Evolutionary conservation across 495 filamentous ascomycete species (phyloP), one percentile per base, ranked within the genome.

Genomic region (Neurospora sp.): DNA sequence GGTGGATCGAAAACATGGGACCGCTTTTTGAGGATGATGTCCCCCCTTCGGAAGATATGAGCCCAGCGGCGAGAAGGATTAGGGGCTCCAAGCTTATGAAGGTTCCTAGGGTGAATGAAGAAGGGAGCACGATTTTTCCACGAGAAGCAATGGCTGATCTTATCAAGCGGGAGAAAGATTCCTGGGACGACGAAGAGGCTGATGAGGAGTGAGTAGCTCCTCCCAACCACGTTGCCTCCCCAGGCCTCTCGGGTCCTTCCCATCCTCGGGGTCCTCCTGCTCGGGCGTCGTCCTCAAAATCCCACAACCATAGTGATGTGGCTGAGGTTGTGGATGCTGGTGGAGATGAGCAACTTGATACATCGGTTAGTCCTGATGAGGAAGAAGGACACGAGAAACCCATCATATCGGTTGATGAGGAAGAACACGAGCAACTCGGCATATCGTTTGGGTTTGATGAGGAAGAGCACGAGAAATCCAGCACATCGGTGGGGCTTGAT

Each of bases 1-100:
- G 92, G 75, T 99, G 96, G 96, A 91, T 92, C 73, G 90, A 93
- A 69, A 92, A 86, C 59, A 96, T 99, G 78, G 90, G 93, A 6
- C 89, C 92, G 0, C 93, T 98, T 4, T 97, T 99, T 74, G 88
- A 92, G 38, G 91, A 90, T 74, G 92, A 92, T 68, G 81, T 61
- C 4, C 27, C 53, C 12, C 22, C 53, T 31, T 31, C 53, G 53
- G 53, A 61, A 22, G 53, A 61, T 61, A 61, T 61, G 53, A 61
- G 53, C 22, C 53, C 53, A 61, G 53, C 27, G 53, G 53, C 53
- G 12, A 61, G 53, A 8, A 61, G 53, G 3, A 61, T 61, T 8
- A 16, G 53, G 27, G 53, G 53, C 2, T 61, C 53, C 27, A 61
- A 77, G 14, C 72, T 86, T 7, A 76, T 77, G 44, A 83, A 83